phyloP scores from a whole-genome alignment of 2,329 filamentous ascomycete genomes.

The Cercospora sojina region DNA sequence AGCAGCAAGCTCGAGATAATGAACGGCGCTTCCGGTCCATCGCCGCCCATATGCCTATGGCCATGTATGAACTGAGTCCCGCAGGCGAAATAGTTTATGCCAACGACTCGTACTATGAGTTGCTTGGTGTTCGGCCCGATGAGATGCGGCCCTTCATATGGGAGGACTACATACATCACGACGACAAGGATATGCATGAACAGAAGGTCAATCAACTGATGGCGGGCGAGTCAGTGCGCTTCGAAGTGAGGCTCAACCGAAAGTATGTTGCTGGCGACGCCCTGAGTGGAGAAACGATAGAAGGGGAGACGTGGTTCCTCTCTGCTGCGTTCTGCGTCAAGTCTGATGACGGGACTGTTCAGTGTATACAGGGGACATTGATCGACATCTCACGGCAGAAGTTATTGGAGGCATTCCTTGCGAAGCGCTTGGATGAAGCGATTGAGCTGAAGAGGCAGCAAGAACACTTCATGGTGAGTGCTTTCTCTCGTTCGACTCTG shows the following conservation, averaged over 20 bases:
- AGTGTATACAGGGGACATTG: conserved; percentile 41
- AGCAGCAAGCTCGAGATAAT: conserved; percentile 30
- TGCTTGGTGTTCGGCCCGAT: conserved; percentile 25
- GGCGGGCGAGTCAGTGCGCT: conserved; percentile 27
- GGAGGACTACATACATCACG: conserved; percentile 8
- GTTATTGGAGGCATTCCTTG: conserved; percentile 43
- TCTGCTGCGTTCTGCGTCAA: conserved; percentile 21
- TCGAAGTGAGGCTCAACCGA: conserved; percentile 34
- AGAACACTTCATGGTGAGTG: conserved; percentile 33
- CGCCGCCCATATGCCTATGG: conserved; percentile 41
- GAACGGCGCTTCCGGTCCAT: conserved; percentile 41
- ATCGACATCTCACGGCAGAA: conserved; percentile 43
- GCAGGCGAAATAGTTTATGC: conserved; percentile 40
- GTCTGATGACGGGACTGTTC: conserved; percentile 23
- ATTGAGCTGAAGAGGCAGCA: conserved; percentile 38
- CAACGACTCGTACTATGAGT: conserved; percentile 41
- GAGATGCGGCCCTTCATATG: conserved; percentile 18
- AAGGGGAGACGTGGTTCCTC: conserved; percentile 26
- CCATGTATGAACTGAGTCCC: conserved; percentile 41
- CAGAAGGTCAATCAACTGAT: conserved; percentile 22
- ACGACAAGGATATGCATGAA: conserved; percentile 19
- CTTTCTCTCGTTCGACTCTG: conserved; percentile 22
- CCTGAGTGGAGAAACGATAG: conserved; percentile 18
- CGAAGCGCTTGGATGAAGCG: conserved; percentile 40
- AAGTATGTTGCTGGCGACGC: conserved; percentile 20